A percentile compares a stretch with the other conserved stretches of the same genome.
These are phyloP conservation scores for Serendipita vermifera DNA, from an alignment of 768 basidiomycete genomes.

Conservation along the genomic window DNA sequence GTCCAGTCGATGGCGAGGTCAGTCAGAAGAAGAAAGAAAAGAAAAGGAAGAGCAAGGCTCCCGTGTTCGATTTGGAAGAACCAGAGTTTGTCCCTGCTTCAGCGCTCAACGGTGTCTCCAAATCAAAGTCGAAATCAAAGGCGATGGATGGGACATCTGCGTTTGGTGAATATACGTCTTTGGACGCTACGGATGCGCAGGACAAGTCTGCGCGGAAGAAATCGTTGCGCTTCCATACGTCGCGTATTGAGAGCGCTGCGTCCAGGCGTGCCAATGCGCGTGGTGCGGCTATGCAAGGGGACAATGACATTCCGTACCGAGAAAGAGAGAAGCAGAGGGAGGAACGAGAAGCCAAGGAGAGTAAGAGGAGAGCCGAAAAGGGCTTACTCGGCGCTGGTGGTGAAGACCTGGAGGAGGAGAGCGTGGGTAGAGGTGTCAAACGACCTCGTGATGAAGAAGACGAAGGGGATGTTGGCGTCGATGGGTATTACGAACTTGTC, in stretches of 20 bases:
- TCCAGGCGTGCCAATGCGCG: slow-evolving; percentile 64
- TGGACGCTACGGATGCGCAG: slow-evolving; percentile 55
- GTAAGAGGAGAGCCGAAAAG: slow-evolving; percentile 28
- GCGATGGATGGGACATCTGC: slow-evolving; percentile 22
- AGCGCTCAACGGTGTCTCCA: slow-evolving; percentile 24
- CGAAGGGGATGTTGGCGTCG: slow-evolving; percentile 32
- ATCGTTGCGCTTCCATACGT: slow-evolving; percentile 83
- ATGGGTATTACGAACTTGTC: slow-evolving; percentile 87
- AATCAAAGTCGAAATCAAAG: slow-evolving; percentile 13
- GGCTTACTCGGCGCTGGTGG: slow-evolving; percentile 45
- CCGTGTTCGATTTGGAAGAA: slow-evolving; percentile 66
- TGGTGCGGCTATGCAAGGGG: slow-evolving; percentile 61
- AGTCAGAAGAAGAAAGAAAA: slow-evolving; percentile 12
- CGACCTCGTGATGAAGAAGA: slow-evolving; percentile 25
- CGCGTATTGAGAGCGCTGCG: slow-evolving; percentile 74
- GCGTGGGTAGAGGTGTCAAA: slow-evolving; percentile 28
- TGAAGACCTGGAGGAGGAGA: slow-evolving; percentile 49
- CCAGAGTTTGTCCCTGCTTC: slow-evolving; percentile 44
- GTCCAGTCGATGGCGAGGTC: slow-evolving; percentile 36
- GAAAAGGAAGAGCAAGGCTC: slow-evolving; percentile 21
- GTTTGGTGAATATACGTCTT: slow-evolving; percentile 61
- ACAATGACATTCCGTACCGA: slow-evolving; percentile 88
- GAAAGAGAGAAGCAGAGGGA: slow-evolving; percentile 57
- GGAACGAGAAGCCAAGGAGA: slow-evolving; percentile 41
- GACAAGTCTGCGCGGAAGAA: slow-evolving; percentile 78